Conservation (phyloP, 1,284 basidiomycete genomes). For the Microbotryum saponariae region DNA sequence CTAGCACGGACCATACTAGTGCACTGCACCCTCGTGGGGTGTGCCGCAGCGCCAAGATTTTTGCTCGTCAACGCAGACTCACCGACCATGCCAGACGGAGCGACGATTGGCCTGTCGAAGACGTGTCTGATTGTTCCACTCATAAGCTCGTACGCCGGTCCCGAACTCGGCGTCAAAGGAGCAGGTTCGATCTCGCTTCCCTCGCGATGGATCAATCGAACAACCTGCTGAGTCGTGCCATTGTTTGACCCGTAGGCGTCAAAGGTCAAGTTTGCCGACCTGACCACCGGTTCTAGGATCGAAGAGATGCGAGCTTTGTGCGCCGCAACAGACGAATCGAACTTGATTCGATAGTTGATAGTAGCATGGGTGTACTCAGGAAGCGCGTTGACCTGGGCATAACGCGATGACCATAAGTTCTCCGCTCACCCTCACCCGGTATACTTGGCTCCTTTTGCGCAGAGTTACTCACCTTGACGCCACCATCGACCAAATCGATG, state of each 20-base stretch:
- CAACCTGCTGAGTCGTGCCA: slow-evolving; percentile 4
- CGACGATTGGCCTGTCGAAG: slow-evolving; percentile 46
- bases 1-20: too few species aligned
- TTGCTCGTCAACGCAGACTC: slow-evolving; percentile 33
- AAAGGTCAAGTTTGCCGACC: slow-evolving; percentile 50
- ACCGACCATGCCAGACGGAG: slow-evolving; percentile 52
- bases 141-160: slow-evolving; percentile 48
- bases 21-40: too few species aligned
- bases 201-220: slow-evolving; percentile 13
- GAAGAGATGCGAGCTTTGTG: slow-evolving; percentile 46
- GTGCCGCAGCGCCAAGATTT: not conserved
- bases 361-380: slow-evolving; percentile 35
- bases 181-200: slow-evolving; percentile 51
- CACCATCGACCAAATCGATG: slow-evolving; percentile 57
- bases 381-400: slow-evolving; percentile 23
- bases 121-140: slow-evolving; percentile 48
- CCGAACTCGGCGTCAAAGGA: slow-evolving; percentile 48
- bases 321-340: slow-evolving; percentile 46
- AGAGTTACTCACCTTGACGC: slow-evolving; percentile 51
- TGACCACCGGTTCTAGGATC: slow-evolving; percentile 46
- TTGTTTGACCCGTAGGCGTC: slow-evolving; percentile 43
- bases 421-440: not conserved
- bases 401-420: not conserved
- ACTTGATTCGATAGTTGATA: slow-evolving; percentile 56
- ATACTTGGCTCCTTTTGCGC: not conserved